Base-by-base conservation (phyloP, 441 rosid genomes). In the Euphorbia neoarborescens region DNA sequence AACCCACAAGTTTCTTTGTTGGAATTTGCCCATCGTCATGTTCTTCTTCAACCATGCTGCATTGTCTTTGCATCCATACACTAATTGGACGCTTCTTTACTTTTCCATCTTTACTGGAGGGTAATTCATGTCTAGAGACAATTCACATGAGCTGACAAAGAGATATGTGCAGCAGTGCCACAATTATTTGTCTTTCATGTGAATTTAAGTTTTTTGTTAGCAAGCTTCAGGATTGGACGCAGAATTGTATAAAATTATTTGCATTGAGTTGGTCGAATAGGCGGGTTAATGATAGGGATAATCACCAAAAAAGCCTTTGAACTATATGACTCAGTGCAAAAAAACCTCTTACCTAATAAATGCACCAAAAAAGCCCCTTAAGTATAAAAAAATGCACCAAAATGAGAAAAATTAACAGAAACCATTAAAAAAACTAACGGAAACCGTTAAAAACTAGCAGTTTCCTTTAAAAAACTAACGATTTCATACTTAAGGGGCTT, bases 131-230 rank as follows among this genome's bases (percentile, higher is more conserved):
- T 28, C 34, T 35, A 38, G 15, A 24, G 34, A 38, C 22, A 22
- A n/a, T 8, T n/a, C 30, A 0, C 63, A 15, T 68, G 53, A 17
- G 38, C 57, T 42, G 58, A 20, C 30, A 60, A 27, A 44, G 37
- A 69, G 58, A 69, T 42, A 42, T 24, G 42, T 59, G 65, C 40
- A 19, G 58, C 58, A 56, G 44, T 44, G 20, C 14, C 4, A 59
- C 24, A 54, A 60, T 42, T 50, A n/a, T 46, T 30, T 60, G 28
- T 34, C 12, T 34, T 46, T 38, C n/a, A 7, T 20, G 13, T 58
- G 40, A 54, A 44, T 20, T 14, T 22, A 7, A 24, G 25, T 24
- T 27, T 56, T 38, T 40, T 24, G 19, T 1, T 38, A 56, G 27
- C 25, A 19, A 65, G 40, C 32, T 42, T 17, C 28, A 58, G 56